These are phyloP conservation scores for Adansonia gregorii DNA, from an alignment of 441 rosid species.

Conservation along the genomic window DNA sequence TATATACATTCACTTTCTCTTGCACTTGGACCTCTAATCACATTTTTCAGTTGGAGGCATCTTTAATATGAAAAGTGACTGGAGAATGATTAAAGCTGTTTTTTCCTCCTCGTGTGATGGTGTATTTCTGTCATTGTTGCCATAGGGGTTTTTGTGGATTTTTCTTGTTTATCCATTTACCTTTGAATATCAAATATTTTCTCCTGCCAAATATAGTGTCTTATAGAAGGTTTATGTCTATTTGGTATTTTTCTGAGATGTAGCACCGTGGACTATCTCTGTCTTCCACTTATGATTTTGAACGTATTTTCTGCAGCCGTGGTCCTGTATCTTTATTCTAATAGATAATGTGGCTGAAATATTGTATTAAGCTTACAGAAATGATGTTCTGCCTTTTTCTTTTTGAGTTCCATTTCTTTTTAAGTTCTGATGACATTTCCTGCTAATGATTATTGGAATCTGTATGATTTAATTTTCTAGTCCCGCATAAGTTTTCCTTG, in stretches of 20 bases:
- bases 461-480: background rate
- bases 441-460: background rate
- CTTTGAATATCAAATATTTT: background rate
- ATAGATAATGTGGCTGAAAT: background rate
- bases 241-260: background rate
- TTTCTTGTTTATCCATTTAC: conserved; percentile 1
- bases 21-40: no score
- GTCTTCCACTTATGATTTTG: background rate
- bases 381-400: background rate
- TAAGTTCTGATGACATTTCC: background rate
- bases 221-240: background rate
- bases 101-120: background rate
- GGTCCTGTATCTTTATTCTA: background rate
- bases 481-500: background rate
- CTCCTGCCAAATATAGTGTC: background rate
- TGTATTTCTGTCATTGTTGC: background rate
- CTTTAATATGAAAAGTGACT: background rate
- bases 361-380: background rate
- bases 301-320: background rate
- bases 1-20: background rate
- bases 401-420: background rate
- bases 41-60: background rate
- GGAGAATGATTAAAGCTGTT: background rate
- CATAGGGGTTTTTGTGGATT: background rate
- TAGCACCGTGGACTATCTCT: conserved; percentile 3